These are phyloP conservation scores for Xylaria sp. DNA, from an alignment of 2,329 filamentous ascomycete genomes.

Conservation along the genomic window DNA sequence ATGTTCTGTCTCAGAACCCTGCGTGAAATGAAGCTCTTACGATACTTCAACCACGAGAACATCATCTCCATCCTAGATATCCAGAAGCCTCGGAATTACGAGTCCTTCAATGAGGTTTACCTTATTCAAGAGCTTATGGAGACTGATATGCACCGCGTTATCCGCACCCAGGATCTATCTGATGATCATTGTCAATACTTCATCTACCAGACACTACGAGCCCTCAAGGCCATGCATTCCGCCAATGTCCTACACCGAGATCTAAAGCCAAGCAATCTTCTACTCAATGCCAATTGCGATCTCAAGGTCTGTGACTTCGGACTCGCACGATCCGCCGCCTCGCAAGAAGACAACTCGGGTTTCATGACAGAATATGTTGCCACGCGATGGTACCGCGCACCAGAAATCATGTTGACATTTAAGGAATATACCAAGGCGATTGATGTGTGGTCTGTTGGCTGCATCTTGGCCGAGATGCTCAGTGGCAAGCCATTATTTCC, in stretches of 20 bases:
- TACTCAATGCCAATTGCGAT: constrained; percentile 98
- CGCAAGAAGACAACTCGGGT: constrained; percentile 98
- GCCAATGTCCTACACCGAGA: constrained; percentile 98
- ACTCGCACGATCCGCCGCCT: constrained; percentile 92
- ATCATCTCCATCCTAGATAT: constrained; percentile 99
- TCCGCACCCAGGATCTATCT: constrained; percentile 96
- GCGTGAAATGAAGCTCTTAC: constrained; percentile 98
- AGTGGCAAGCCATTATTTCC: constrained; percentile 98
- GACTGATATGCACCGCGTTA: constrained; percentile 99
- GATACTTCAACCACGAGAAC: constrained; percentile 99
- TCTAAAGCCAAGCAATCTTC: constrained; percentile 95
- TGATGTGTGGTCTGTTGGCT: constrained; percentile 98
- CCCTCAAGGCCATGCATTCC: constrained; percentile 98
- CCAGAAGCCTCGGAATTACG: constrained; percentile 95
- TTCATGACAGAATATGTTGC: constrained; percentile 99
- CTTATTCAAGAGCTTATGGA: constrained; percentile 99
- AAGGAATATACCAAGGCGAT: constrained; percentile 99
- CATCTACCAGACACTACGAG: constrained; percentile 98
- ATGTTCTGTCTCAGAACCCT: constrained; percentile 98
- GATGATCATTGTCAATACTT: constrained; percentile 99
- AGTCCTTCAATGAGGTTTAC: constrained; percentile 97
- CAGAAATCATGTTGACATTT: constrained; percentile 99
- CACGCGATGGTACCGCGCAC: constrained; percentile 98
- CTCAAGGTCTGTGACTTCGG: constrained; percentile 99
- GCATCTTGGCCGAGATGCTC: constrained; percentile 98